Evolutionary conservation across 2,329 filamentous ascomycete species (phyloP).

Genomic region (Penicillium sp.): DNA sequence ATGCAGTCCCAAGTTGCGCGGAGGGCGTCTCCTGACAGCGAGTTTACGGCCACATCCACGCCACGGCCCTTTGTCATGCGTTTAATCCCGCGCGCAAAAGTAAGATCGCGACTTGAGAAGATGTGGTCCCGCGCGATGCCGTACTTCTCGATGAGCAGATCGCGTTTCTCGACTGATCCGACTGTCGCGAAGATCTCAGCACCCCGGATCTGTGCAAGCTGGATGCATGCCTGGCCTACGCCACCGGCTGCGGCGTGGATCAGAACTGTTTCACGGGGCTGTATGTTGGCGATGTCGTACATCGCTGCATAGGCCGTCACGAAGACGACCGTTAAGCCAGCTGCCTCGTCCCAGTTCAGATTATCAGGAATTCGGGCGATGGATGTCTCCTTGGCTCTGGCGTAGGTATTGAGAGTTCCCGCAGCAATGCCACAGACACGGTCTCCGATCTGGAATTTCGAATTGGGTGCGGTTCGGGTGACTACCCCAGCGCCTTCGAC

Average conservation of each 20-base stretch:
- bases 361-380: slow-evolving; percentile 3
- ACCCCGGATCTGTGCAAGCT: slow-evolving; percentile 16
- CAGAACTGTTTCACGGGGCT: slow-evolving; percentile 25
- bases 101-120: slow-evolving; percentile 10
- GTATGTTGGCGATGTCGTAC: slow-evolving; percentile 16
- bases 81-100: slow-evolving; percentile 9
- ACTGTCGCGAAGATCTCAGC: slow-evolving; percentile 18
- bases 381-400: background rate
- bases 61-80: slow-evolving; percentile 7
- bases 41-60: slow-evolving; percentile 24
- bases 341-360: slow-evolving; percentile 14
- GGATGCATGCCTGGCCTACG: slow-evolving; percentile 23
- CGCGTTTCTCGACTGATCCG: slow-evolving; percentile 3
- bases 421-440: slow-evolving; percentile 2
- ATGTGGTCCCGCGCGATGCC: slow-evolving; percentile 17
- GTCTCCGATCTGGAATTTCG: slow-evolving; percentile 12
- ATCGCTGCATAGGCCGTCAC: slow-evolving; percentile 23
- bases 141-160: slow-evolving; percentile 8
- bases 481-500: slow-evolving; percentile 8
- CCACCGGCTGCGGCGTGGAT: slow-evolving; percentile 29
- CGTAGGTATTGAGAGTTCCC: background rate
- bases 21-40: slow-evolving; percentile 17
- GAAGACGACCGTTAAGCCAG: slow-evolving; percentile 22
- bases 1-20: slow-evolving; percentile 16
- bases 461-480: slow-evolving; percentile 7